Base-by-base conservation (phyloP, 2,329 filamentous ascomycete species). In the Claviceps pazoutovae region DNA sequence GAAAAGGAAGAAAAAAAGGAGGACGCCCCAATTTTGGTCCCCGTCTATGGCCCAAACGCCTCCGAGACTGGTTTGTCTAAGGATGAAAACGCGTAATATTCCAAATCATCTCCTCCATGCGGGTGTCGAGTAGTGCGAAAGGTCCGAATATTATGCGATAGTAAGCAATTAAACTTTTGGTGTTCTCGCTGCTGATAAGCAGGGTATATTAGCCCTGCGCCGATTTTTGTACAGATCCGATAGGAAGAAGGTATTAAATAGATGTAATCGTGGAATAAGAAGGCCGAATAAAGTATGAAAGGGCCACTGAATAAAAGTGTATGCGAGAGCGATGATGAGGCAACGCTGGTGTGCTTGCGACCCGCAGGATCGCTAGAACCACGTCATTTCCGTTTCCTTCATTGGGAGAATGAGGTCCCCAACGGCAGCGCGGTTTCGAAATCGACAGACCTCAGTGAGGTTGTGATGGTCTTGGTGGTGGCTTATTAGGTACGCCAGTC, bases 401-500 rank as follows among this genome's bases (percentile, higher is more conserved):
- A 34, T 21, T 26, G 30, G 14, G 26, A 45, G 14, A 23, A 2
- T 4, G 5, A 14, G 5, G 9, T 16, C 11, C 16, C 8, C 9
- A 14, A 6, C 13, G 11, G 3, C 16, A 16, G 9, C 21, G n/a
- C 1, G 43, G 23, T 16, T 30, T 7, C 14, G 44, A 16, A 11
- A 42, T 41, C 13, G 37, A 45, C 11, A 41, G 3, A n/a, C 36
- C 67, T 65, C 30, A 71, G 59, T 58, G 64, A 51, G 67, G 68
- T 61, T 68, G 67, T 49, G 30, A 30, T 30, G 69, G 69, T 49
- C 65, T 66, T 51, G 68, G 69, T 30, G 68, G 68, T 52, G 73
- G 73, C 64, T 75, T 75, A 52, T 67, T 75, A 53, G 68, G 65
- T 23, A 74, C 65, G 46, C 72, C 72, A 23, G 73, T 75, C 56